These are phyloP conservation scores for Trichoderma sp. DNA, from an alignment of 2,329 filamentous ascomycete species.

Conservation along the genomic window DNA sequence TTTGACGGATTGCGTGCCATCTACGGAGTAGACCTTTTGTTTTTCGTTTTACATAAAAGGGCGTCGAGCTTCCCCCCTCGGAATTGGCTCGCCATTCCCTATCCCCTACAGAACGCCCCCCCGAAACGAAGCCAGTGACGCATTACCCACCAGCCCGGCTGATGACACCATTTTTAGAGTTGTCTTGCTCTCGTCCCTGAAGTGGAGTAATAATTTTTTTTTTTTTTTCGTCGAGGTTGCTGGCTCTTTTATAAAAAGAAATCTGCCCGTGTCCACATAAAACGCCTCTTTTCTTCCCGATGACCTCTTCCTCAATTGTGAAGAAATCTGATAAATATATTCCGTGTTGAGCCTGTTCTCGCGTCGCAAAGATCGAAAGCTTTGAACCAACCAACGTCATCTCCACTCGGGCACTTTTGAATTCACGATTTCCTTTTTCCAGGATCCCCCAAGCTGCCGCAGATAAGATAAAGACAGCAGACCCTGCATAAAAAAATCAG, in stretches of 20 bases:
- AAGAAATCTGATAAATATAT: neutral
- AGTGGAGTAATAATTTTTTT: slow-evolving; percentile 15
- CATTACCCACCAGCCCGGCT: slow-evolving; percentile 14
- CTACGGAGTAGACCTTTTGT: neutral
- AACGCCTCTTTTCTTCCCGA: neutral
- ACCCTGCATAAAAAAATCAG: slow-evolving; percentile 19
- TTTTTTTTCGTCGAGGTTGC: neutral
- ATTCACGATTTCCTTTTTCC: neutral
- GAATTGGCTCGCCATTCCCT: neutral
- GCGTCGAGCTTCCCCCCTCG: neutral
- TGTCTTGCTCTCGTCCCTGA: slow-evolving; percentile 18
- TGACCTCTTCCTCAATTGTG: neutral
- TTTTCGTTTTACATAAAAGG: slow-evolving; percentile 14
- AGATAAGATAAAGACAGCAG: slow-evolving; percentile 18
- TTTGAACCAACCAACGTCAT: neutral
- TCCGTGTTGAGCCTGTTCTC: neutral
- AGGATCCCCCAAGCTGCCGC: neutral
- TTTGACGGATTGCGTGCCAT: neutral
- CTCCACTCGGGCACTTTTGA: neutral
- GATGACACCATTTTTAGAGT: slow-evolving; percentile 27
- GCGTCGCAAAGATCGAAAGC: neutral
- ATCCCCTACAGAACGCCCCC: neutral
- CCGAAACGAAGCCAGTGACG: slow-evolving; percentile 12
- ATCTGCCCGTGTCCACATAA: neutral
- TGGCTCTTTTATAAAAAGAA: neutral